Conservation (phyloP, 352 stramenopile genomes). For the Globisporangium nagaii region DNA sequence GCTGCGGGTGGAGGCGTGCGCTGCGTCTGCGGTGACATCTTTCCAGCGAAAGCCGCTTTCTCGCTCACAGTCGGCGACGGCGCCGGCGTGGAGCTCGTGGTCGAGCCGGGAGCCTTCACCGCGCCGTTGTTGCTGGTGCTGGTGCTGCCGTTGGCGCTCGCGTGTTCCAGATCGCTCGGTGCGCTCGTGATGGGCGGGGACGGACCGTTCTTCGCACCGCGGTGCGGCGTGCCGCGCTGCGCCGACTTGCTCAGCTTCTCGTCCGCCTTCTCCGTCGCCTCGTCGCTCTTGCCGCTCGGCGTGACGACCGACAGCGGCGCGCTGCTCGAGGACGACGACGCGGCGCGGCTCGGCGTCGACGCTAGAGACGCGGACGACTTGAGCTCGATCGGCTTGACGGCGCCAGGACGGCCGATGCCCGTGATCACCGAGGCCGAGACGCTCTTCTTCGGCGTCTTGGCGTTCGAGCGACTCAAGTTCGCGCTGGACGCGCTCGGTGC, state of each 20-base stretch:
- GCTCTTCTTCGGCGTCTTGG: slow-evolving; percentile 72
- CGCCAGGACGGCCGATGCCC: slow-evolving; percentile 64
- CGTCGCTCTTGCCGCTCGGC: slow-evolving; percentile 45
- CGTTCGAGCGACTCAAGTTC: slow-evolving; percentile 14
- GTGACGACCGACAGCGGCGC: slow-evolving; percentile 18
- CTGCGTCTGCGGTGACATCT: slow-evolving; percentile 14
- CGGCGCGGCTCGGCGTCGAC: slow-evolving; percentile 39
- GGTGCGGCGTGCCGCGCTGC: slow-evolving; percentile 50
- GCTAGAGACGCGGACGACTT: slow-evolving; percentile 60
- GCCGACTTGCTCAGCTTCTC: slow-evolving; percentile 38
- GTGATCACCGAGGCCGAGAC: slow-evolving; percentile 49
- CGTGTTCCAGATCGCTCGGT: slow-evolving; percentile 9
- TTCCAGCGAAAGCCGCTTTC: slow-evolving; percentile 8
- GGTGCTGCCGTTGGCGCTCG: background rate
- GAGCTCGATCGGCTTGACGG: slow-evolving; percentile 74
- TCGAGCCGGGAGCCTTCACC: slow-evolving; percentile 7
- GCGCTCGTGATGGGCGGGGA: slow-evolving; percentile 13
- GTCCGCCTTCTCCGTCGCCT: slow-evolving; percentile 30
- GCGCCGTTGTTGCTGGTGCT: background rate
- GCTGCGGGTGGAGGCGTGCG: slow-evolving; percentile 8
- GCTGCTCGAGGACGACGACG: slow-evolving; percentile 9
- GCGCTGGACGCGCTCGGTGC: background rate
- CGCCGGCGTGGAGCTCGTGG: slow-evolving; percentile 18
- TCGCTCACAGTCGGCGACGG: slow-evolving; percentile 27
- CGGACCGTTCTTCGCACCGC: slow-evolving; percentile 30